Percentiles rank a stretch among this genome's conserved stretches.
phyloP scores from a whole-genome alignment of 2,329 filamentous ascomycete genomes.

The Aspergillus piperis region DNA sequence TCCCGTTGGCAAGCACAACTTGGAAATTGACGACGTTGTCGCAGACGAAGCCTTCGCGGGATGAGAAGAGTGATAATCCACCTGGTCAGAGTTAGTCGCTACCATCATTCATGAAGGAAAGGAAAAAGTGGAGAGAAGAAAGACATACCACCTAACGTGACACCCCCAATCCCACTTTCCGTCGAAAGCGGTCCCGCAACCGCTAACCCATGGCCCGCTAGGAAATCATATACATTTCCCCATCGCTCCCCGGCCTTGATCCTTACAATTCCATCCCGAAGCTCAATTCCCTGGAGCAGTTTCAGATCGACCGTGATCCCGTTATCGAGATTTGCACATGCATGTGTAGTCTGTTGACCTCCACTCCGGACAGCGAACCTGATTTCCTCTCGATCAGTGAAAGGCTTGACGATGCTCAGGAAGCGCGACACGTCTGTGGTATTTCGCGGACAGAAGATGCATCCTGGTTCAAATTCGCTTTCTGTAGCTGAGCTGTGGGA shows the following conservation, averaged over 20 bases:
- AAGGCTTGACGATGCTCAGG: not conserved
- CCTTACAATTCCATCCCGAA: not conserved
- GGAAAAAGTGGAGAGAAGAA: not conserved
- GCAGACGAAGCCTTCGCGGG: not conserved
- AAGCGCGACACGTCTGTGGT: not conserved
- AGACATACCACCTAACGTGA: not conserved
- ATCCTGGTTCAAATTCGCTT: not conserved
- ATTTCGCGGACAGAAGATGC: not conserved
- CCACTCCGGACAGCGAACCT: not conserved
- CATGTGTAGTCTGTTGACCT: not conserved
- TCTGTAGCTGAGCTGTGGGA: not conserved
- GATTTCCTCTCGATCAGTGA: not conserved
- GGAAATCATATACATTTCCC: not conserved
- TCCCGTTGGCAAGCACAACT: not conserved
- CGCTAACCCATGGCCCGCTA: not conserved
- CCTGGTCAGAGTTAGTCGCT: not conserved
- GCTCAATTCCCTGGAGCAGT: not conserved
- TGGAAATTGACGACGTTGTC: not conserved
- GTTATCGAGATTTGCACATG: not conserved
- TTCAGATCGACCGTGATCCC: not conserved
- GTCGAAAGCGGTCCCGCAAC: not conserved
- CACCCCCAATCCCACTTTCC: not conserved
- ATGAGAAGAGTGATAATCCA: not conserved
- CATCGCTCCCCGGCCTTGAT: not conserved
- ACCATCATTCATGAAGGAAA: not conserved